These are phyloP conservation scores for Salvia rosmarinus DNA, from an alignment of 257 asterid genomes.

Conservation along the genomic window DNA sequence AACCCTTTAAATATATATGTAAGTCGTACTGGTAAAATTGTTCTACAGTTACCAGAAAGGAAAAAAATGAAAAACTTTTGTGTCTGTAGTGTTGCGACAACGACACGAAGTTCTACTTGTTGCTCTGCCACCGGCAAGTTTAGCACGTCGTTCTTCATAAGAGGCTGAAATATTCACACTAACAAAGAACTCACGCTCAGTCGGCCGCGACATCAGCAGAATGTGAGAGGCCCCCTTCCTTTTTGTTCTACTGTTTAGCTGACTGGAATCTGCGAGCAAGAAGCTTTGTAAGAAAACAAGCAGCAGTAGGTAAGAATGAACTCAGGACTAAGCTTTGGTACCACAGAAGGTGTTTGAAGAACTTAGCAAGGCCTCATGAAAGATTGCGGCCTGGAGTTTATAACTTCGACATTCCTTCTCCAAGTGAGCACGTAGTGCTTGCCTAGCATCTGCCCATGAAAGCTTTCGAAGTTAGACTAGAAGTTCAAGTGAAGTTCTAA, in stretches of 20 bases:
- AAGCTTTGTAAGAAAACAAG: constrained; percentile 36
- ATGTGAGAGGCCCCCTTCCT: constrained; percentile 67
- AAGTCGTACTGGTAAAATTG: neutral
- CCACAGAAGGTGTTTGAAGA: constrained; percentile 41
- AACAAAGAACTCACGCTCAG: constrained; percentile 74
- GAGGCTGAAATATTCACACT: constrained; percentile 64
- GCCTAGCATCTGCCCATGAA: constrained; percentile 61
- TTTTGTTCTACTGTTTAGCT: constrained; percentile 45
- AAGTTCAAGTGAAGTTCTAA: constrained; percentile 13
- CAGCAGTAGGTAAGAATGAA: constrained; percentile 30
- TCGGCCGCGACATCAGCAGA: constrained; percentile 70
- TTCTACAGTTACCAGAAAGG: neutral
- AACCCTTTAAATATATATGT: no score
- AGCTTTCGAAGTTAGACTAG: constrained; percentile 22
- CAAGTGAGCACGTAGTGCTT: constrained; percentile 66
- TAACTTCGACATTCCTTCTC: constrained; percentile 71
- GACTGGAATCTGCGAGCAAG: constrained; percentile 53
- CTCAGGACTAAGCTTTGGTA: constrained; percentile 33
- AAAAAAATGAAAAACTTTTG: neutral
- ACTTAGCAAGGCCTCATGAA: constrained; percentile 68
- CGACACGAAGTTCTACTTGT: constrained; percentile 19
- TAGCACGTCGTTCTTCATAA: constrained; percentile 81
- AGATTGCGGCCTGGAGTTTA: constrained; percentile 77
- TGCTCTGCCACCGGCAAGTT: constrained; percentile 39
- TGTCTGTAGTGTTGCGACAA: neutral